A percentile compares a stretch with the other conserved stretches of the same genome.
phyloP scores from a whole-genome alignment of 2,329 filamentous ascomycete genomes.

The Phialophora expanda region DNA sequence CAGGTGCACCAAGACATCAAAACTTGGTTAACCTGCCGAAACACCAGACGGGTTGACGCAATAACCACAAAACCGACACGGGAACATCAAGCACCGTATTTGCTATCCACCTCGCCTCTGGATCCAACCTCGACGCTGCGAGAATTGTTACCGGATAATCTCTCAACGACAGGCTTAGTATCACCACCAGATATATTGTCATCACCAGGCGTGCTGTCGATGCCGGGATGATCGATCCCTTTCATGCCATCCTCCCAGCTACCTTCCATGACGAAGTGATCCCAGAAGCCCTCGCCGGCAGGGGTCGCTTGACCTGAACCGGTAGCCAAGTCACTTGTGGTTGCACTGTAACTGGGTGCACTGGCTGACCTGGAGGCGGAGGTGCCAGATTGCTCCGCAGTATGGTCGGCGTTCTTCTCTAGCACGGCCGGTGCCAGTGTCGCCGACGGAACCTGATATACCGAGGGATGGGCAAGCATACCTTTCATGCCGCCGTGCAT shows the following conservation, averaged over 20 bases:
- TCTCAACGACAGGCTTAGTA: neutral
- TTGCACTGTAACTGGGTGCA: conserved; percentile 7
- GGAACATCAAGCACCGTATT: neutral
- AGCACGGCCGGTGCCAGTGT: conserved; percentile 49
- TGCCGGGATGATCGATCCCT: neutral
- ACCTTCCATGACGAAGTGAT: conserved; percentile 38
- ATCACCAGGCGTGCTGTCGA: neutral
- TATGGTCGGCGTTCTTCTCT: conserved; percentile 35
- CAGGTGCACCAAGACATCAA: neutral
- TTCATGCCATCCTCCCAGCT: conserved; percentile 34
- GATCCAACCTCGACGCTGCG: neutral
- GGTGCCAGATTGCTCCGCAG: neutral
- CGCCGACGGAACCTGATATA: conserved; percentile 47
- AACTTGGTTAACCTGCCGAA: conserved; percentile 40
- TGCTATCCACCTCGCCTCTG: neutral
- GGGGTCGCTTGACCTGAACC: conserved; percentile 35
- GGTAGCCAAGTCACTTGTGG: conserved; percentile 7
- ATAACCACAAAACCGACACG: conserved; percentile 24
- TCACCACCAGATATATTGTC: neutral
- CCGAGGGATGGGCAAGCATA: conserved; percentile 39
- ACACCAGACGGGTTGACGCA: conserved; percentile 36
- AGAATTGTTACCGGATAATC: neutral
- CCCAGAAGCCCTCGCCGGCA: conserved; percentile 38
- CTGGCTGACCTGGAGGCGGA: conserved; percentile 6
- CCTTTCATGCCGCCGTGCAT: conserved; percentile 42